Evolutionary conservation across 2,329 filamentous ascomycete species (phyloP).

Genomic region (Cladosporium phlei): DNA sequence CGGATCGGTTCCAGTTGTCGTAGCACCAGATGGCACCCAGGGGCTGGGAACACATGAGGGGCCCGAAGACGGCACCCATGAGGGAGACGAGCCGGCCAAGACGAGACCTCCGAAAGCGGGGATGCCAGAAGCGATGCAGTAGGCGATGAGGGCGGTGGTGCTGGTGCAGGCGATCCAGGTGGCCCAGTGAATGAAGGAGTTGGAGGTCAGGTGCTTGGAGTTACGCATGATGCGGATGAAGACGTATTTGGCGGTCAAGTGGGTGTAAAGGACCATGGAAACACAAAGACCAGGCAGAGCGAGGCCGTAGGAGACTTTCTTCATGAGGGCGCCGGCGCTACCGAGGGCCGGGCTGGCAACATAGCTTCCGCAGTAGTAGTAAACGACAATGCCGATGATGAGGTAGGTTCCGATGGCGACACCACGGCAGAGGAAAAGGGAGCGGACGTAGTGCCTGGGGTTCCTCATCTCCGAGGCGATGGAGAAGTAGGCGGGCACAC

Average conservation of each 20-base stretch:
- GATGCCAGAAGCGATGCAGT: slow-evolving; percentile 41
- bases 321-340: slow-evolving; percentile 54
- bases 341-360: slow-evolving; percentile 60
- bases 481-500: slow-evolving; percentile 57
- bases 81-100: slow-evolving; percentile 46
- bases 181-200: slow-evolving; percentile 48
- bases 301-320: slow-evolving; percentile 59
- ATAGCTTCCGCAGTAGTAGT: slow-evolving; percentile 58
- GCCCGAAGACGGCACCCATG: slow-evolving; percentile 45
- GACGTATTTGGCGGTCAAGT: slow-evolving; percentile 51
- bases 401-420: slow-evolving; percentile 54
- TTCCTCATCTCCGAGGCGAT: slow-evolving; percentile 62
- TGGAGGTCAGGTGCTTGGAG: slow-evolving; percentile 47
- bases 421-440: slow-evolving; percentile 55
- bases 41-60: slow-evolving; percentile 46
- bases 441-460: slow-evolving; percentile 56
- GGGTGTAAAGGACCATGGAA: slow-evolving; percentile 44
- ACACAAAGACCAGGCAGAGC: slow-evolving; percentile 53
- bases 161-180: slow-evolving; percentile 43
- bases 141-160: slow-evolving; percentile 23
- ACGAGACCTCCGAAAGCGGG: slow-evolving; percentile 45
- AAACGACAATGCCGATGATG: slow-evolving; percentile 56
- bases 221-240: slow-evolving; percentile 55
- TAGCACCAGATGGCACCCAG: slow-evolving; percentile 33
- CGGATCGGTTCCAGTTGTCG: slow-evolving; percentile 12